Conservation (phyloP, 1,284 basidiomycete genomes). For the Naganishia liquefaciens region DNA sequence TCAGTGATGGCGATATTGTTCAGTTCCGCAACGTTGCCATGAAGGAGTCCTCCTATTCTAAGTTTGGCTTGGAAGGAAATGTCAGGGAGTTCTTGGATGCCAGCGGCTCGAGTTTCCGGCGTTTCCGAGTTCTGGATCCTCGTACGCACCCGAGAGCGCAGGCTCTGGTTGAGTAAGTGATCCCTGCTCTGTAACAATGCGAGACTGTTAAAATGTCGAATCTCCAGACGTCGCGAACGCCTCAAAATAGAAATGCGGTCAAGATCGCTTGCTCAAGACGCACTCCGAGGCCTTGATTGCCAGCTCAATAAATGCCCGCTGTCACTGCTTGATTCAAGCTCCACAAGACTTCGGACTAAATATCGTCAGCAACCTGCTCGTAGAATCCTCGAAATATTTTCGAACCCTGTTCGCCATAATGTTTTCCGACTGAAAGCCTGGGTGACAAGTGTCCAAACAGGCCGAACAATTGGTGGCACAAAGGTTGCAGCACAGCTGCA, state of each 20-base stretch:
- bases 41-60: background rate
- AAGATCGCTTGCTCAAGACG: background rate
- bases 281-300: no score
- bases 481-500: background rate
- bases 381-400: background rate
- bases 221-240: slow-evolving; percentile 3
- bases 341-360: background rate
- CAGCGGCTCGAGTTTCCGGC: background rate
- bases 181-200: no score
- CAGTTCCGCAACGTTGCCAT: slow-evolving; percentile 17
- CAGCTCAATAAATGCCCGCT: background rate
- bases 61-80: slow-evolving; percentile 15
- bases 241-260: background rate
- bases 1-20: slow-evolving; percentile 22
- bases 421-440: slow-evolving; percentile 21
- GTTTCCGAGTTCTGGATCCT: slow-evolving; percentile 10
- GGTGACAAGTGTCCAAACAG: slow-evolving; percentile 2
- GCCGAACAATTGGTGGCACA: background rate
- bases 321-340: background rate
- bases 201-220: background rate
- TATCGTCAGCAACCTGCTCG: slow-evolving; percentile 6
- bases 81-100: slow-evolving; percentile 6
- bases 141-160: background rate
- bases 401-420: slow-evolving; percentile 6
- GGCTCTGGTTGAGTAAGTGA: background rate